Percentiles rank a stretch among this genome's conserved stretches.
Conservation (phyloP, 2,329 filamentous ascomycete species). For the Cercospora nicotianae region DNA sequence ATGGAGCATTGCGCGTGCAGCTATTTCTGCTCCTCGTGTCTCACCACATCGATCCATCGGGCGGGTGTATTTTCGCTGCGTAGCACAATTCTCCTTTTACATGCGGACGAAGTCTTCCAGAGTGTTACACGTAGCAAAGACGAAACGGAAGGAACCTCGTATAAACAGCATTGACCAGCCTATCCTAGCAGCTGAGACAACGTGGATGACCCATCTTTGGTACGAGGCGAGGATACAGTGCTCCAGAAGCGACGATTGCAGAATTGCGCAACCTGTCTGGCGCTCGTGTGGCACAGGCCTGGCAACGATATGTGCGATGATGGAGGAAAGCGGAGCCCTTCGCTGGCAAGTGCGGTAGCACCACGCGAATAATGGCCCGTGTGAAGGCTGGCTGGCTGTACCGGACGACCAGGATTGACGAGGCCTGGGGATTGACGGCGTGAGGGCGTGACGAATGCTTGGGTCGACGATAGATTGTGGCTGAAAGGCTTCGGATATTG, state of each 20-base stretch:
- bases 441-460: neutral
- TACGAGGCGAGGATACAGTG: neutral
- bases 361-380: neutral
- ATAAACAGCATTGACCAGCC: neutral
- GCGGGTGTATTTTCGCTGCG: neutral
- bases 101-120: neutral
- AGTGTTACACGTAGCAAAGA: neutral
- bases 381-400: neutral
- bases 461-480: neutral
- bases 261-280: neutral
- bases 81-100: neutral
- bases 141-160: neutral
- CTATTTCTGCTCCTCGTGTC: neutral
- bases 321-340: neutral
- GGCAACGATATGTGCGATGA: neutral
- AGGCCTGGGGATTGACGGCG: neutral
- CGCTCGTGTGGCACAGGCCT: neutral
- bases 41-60: neutral
- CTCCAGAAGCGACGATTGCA: conserved; percentile 1
- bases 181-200: neutral
- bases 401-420: neutral
- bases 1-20: neutral
- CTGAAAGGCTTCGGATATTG: neutral
- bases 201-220: neutral
- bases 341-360: neutral